Conservation (phyloP, 176 grass and related monocot species). For the Oryza punctata region DNA sequence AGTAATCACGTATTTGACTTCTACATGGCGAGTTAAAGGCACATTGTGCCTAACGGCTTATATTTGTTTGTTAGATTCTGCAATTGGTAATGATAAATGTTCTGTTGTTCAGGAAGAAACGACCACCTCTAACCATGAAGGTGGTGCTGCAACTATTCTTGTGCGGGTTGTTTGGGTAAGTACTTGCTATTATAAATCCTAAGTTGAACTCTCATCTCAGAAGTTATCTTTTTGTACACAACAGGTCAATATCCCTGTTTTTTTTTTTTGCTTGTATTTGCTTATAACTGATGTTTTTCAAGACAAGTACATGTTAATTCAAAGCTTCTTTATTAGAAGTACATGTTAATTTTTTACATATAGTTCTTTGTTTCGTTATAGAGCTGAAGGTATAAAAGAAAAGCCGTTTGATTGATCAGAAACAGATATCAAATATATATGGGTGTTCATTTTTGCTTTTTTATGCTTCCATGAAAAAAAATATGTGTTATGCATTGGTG, state of each 20-base stretch:
- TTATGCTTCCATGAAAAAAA: neutral
- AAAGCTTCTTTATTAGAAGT: neutral
- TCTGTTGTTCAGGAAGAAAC: constrained; percentile 41
- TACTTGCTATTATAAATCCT: neutral
- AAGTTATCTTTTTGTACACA: neutral
- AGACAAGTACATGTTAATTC: neutral
- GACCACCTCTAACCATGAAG: constrained; percentile 48
- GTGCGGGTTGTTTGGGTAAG: constrained; percentile 50
- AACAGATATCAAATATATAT: neutral
- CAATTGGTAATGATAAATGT: neutral
- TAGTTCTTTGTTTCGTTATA: constrained; percentile 10
- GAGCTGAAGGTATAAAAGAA: neutral
- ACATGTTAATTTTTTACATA: too few relatives aligned
- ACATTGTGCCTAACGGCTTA: neutral
- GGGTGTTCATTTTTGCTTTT: neutral
- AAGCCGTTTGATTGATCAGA: neutral
- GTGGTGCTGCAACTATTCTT: constrained; percentile 26
- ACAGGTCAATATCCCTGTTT: neutral
- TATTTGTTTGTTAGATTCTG: neutral
- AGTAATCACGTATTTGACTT: neutral
- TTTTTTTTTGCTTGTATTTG: neutral
- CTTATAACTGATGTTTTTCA: neutral
- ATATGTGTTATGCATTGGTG: neutral
- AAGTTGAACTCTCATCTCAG: neutral
- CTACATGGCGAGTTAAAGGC: neutral